Evolutionary conservation across 441 rosid species (phyloP).

Genomic region (Capsella rubella): DNA sequence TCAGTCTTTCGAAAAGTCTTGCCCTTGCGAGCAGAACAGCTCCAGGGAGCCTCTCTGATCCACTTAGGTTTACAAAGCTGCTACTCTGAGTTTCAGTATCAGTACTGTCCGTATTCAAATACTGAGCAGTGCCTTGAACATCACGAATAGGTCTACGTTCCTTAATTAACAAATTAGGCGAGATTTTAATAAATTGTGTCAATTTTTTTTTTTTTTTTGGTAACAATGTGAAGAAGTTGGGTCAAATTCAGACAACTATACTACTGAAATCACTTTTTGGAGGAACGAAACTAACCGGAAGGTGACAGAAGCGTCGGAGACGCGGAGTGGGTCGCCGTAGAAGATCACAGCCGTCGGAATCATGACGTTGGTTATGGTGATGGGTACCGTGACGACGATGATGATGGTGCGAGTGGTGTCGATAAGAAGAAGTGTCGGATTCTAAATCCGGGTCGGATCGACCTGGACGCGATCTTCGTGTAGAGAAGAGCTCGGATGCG

Average conservation of each 20-base stretch:
- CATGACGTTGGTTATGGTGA: constrained; percentile 53
- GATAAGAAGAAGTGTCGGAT: constrained; percentile 51
- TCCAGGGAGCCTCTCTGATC: constrained; percentile 86
- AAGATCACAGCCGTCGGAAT: constrained; percentile 62
- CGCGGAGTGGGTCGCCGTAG: constrained; percentile 54
- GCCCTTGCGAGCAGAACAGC: constrained; percentile 90
- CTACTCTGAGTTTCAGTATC: constrained; percentile 49
- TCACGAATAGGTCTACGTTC: constrained; percentile 55
- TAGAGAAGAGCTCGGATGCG: constrained; percentile 84
- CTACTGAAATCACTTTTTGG: not conserved
- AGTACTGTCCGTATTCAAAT: constrained; percentile 46
- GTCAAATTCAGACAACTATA: not conserved
- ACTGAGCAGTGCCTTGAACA: constrained; percentile 52
- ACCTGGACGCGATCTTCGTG: constrained; percentile 74
- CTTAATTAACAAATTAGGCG: constrained; percentile 41
- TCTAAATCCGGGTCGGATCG: constrained; percentile 56
- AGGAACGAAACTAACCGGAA: constrained; percentile 18
- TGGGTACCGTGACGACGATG: constrained; percentile 38
- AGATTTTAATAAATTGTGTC: not conserved
- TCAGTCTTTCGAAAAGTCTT: constrained; percentile 86
- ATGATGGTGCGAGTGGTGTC: constrained; percentile 55
- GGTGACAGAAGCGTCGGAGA: constrained; percentile 39
- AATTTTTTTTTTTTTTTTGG: no score
- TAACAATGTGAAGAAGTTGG: no score
- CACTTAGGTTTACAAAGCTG: constrained; percentile 48